These are phyloP conservation scores for Yamadazyma diddensiae DNA, from an alignment of 1,139 yeast genomes.

Conservation along the genomic window DNA sequence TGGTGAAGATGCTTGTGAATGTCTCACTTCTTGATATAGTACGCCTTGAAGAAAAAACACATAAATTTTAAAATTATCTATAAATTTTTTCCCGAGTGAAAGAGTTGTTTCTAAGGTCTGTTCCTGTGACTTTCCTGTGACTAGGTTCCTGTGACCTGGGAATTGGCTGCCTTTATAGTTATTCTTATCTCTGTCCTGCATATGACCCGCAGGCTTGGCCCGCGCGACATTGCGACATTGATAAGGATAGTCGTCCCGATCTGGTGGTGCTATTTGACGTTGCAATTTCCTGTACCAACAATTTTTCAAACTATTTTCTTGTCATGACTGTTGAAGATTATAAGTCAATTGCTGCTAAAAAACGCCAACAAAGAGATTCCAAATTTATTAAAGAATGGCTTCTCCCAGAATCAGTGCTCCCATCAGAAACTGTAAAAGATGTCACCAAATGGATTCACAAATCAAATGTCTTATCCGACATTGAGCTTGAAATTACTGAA, in stretches of 20 bases:
- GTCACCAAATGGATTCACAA: conserved; percentile 34
- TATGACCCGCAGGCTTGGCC: not conserved
- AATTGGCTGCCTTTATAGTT: conserved; percentile 4
- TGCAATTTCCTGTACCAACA: too few species aligned
- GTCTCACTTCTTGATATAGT: too few species aligned
- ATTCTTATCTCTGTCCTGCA: not conserved
- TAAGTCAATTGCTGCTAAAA: conserved; percentile 33
- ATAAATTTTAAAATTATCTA: too few species aligned
- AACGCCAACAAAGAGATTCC: conserved; percentile 31
- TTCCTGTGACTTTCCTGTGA: conserved; percentile 12
- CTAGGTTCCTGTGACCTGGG: conserved; percentile 9
- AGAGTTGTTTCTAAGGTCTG: too few species aligned
- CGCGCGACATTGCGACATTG: conserved; percentile 5
- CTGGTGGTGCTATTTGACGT: too few species aligned
- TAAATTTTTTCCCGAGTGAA: not conserved
- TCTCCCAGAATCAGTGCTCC: conserved; percentile 31
- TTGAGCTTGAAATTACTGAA: conserved; percentile 37
- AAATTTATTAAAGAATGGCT: conserved; percentile 40
- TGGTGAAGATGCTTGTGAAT: too few species aligned
- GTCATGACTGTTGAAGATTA: conserved; percentile 8
- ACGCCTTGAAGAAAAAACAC: too few species aligned
- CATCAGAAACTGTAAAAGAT: conserved; percentile 25
- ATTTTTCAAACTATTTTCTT: not conserved
- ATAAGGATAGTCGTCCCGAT: not conserved
- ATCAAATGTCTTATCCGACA: conserved; percentile 21